A percentile compares a stretch with the other conserved stretches of the same genome.
Evolutionary conservation across 768 basidiomycete species (phyloP).

Genomic region (Hericium erinaceus): DNA sequence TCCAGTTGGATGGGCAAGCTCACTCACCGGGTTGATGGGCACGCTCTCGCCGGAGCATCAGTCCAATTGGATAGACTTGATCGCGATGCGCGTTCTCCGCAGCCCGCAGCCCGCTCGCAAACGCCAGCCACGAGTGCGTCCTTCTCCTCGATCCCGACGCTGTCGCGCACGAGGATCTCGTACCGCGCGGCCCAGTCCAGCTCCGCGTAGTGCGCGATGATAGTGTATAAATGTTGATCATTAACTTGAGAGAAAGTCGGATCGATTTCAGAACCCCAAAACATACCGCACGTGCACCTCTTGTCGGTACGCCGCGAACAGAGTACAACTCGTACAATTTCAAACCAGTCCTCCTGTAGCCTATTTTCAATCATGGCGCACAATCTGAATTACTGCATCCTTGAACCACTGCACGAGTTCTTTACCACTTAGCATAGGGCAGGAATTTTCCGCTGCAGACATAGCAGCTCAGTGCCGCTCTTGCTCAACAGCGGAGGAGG

Average conservation of each 20-base stretch:
- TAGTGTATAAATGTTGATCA: too few species aligned
- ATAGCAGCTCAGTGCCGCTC: background rate
- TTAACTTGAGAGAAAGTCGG: too few species aligned
- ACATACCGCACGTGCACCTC: too few species aligned
- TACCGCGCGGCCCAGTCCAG: slow-evolving; percentile 85
- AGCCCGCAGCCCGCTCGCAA: slow-evolving; percentile 56
- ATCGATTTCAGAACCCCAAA: too few species aligned
- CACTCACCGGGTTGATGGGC: background rate
- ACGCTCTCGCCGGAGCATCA: background rate
- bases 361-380: too few species aligned
- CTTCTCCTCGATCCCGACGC: slow-evolving; percentile 81
- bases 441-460: slow-evolving; percentile 62
- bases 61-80: background rate
- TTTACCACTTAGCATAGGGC: slow-evolving; percentile 60
- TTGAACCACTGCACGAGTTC: background rate
- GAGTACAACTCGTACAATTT: too few species aligned
- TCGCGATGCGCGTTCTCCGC: slow-evolving; percentile 41
- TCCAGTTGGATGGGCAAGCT: slow-evolving; percentile 12
- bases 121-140: slow-evolving; percentile 45
- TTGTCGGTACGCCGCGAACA: too few species aligned
- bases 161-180: slow-evolving; percentile 80
- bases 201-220: slow-evolving; percentile 85
- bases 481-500: background rate
- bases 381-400: too few species aligned
- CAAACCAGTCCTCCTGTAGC: too few species aligned